Base-by-base conservation (phyloP, 2,329 filamentous ascomycete species). In the Trichothecium roseum region DNA sequence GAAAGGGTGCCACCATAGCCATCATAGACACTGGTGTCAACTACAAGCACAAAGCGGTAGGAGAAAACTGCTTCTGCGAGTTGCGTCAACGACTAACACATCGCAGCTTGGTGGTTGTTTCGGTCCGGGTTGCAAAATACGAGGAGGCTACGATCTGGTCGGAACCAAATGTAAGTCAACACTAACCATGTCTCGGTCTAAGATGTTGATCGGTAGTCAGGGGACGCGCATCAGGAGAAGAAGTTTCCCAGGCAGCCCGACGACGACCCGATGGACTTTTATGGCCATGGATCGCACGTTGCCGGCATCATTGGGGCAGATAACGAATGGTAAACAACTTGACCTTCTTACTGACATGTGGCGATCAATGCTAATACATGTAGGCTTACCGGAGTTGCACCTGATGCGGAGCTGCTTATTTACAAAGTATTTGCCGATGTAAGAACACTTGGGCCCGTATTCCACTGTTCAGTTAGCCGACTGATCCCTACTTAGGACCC, bases 11-110 rank as follows among this genome's bases (percentile, higher is more conserved):
- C 12, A 61, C 50, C 24, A 46, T 63, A 24, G 60, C 59, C 8
- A 46, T 63, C 18, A 53, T 63, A 28, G 60, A 63, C 35, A 59
- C 57, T 1, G 60, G 60, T 0, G 46, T 63, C 18, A 57, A 62
- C 34, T 63, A 63, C 31, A 55, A 49, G 1, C 60, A 63, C 34
- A 46, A 52, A 35, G 55, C 59, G 18, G 57, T 60, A 42, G 29
- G 43, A 2, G 15, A n/a, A 8, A 18, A 6, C 13, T 12, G 8
- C 5, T 8, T 2, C 13, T 8, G 8, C 12, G 8, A 8, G n/a
- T 10, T 8, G 22, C 5, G 31, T 9, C 14, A 9, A 3, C 9
- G 8, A 7, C 16, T 13, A 7, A 8, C 4, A 6, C 30, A 24
- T 12, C 12, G 10, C 26, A 60, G 57, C 54, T 62, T 15, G 58